These are phyloP conservation scores for Parastagonospora avenae DNA, from an alignment of 2,329 filamentous ascomycete species.

Conservation along the genomic window DNA sequence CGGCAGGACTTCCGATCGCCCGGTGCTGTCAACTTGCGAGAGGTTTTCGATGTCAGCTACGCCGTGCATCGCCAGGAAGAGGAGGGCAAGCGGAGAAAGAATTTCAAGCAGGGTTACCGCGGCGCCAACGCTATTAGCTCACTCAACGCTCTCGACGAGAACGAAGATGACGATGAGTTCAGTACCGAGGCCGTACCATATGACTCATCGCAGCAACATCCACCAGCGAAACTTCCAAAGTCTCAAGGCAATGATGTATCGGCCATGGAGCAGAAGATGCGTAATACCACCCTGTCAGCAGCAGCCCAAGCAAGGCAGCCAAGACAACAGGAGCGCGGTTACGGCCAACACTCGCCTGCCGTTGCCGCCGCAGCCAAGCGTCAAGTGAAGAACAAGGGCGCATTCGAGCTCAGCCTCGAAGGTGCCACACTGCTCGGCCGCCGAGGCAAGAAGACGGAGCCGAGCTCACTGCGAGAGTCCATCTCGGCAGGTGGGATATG, in stretches of 20 bases:
- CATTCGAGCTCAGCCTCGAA: constrained; percentile 90
- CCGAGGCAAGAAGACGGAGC: constrained; percentile 57
- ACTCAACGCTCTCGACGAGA: constrained; percentile 69
- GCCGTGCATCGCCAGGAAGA: constrained; percentile 97
- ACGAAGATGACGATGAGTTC: constrained; percentile 69
- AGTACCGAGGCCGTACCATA: constrained; percentile 65
- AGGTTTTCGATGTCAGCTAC: constrained; percentile 98
- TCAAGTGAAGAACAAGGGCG: constrained; percentile 77
- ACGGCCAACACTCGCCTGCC: constrained; percentile 84
- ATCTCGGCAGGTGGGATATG: constrained; percentile 42
- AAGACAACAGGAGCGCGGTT: constrained; percentile 66
- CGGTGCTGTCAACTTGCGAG: constrained; percentile 90
- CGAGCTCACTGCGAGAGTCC: constrained; percentile 54
- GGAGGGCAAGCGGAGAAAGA: constrained; percentile 88
- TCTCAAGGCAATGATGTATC: constrained; percentile 66
- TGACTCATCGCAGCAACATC: constrained; percentile 53
- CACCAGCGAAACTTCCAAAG: constrained; percentile 71
- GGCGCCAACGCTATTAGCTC: constrained; percentile 67
- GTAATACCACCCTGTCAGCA: constrained; percentile 76
- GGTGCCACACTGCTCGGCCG: constrained; percentile 88
- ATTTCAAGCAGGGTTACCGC: constrained; percentile 73
- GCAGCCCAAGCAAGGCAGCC: constrained; percentile 64
- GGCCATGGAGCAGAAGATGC: constrained; percentile 84
- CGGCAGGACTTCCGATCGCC: constrained; percentile 94
- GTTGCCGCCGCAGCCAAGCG: constrained; percentile 84